Base-by-base conservation (phyloP, 768 basidiomycete genomes). In the Coprinopsis sp. region DNA sequence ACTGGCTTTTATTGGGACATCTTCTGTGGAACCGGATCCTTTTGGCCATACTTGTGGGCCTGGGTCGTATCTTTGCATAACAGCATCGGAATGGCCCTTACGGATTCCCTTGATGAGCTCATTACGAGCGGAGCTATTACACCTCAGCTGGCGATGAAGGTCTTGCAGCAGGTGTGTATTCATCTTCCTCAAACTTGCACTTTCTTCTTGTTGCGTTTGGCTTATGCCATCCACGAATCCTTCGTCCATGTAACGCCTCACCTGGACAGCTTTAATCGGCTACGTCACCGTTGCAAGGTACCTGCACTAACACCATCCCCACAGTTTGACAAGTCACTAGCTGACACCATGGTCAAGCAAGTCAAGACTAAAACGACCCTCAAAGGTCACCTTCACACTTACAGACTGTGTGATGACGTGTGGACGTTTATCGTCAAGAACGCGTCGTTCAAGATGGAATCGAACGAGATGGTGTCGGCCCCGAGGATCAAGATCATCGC, bases 351-450 rank as follows among this genome's bases (percentile, higher is more conserved):
- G 73, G 82, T 89, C 36, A 91, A 91, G 70, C 82, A 86, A 57
- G 93, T 97, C 36, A 98, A 98, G 72, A 86, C 79, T 39, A 99
- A 98, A 76, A 91, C 94, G 14, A 84, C 83, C 10, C 76, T 96
- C 51, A 97, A 97, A 91, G 95, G 92, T 14, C 88, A 94, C 62
- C 68, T 98, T 45, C 80, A 87, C 54, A 97, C 92, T 2, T 99
- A 96, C 65, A 82, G 91, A 6, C 75, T 91, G 3, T 91, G 90
- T 64, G 92, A 95, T 68, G 93, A 94, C 60, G 95, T 98, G 38
- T 98, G 96, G 96, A 98, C 95, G 44, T 99, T 98, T 66, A 89
- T 95, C 52, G 88, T 97, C 41, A 90, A 92, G 65, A 84, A 94
- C 56, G 87, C 94, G 24, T 70, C 71, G 18, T 95, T 99, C 70